phyloP scores from a whole-genome alignment of 2,329 filamentous ascomycete species.

The Aspergillus ibericus region DNA sequence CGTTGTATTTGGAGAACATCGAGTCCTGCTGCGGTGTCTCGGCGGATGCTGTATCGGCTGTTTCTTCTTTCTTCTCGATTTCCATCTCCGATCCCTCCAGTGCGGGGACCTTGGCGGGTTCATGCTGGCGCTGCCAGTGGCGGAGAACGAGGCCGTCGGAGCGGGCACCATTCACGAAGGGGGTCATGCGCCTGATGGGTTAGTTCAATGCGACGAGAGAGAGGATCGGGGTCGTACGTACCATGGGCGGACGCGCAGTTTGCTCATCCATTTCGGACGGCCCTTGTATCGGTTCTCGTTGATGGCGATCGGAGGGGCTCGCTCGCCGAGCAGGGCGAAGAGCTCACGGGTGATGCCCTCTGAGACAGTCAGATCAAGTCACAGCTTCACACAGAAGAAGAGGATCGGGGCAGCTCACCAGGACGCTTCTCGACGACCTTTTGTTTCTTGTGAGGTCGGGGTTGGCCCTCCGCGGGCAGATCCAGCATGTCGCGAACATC shows the following conservation, averaged over 20 bases:
- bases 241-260: slow-evolving; percentile 46
- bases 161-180: slow-evolving; percentile 78
- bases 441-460: slow-evolving; percentile 70
- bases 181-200: slow-evolving; percentile 62
- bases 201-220: not conserved
- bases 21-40: slow-evolving; percentile 49
- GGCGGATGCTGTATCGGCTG: slow-evolving; percentile 22
- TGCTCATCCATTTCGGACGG: slow-evolving; percentile 49
- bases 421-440: slow-evolving; percentile 62
- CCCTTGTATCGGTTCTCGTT: slow-evolving; percentile 55
- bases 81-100: slow-evolving; percentile 42
- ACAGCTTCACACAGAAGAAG: no score
- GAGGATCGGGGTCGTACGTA: slow-evolving; percentile 28
- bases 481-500: slow-evolving; percentile 89
- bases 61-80: slow-evolving; percentile 41
- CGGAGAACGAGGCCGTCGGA: slow-evolving; percentile 68
- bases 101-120: slow-evolving; percentile 39
- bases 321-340: slow-evolving; percentile 52
- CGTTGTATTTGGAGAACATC: slow-evolving; percentile 82
- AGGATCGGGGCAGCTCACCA: slow-evolving; percentile 40
- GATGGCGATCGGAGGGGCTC: slow-evolving; percentile 54
- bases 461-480: slow-evolving; percentile 63
- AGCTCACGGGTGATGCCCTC: slow-evolving; percentile 54
- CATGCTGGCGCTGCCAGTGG: slow-evolving; percentile 75
- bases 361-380: slow-evolving; percentile 18